A percentile compares a stretch with the other conserved stretches of the same genome.
These are phyloP conservation scores for Mollisiaceae sp. DNA, from an alignment of 2,329 filamentous ascomycete species.

Conservation along the genomic window DNA sequence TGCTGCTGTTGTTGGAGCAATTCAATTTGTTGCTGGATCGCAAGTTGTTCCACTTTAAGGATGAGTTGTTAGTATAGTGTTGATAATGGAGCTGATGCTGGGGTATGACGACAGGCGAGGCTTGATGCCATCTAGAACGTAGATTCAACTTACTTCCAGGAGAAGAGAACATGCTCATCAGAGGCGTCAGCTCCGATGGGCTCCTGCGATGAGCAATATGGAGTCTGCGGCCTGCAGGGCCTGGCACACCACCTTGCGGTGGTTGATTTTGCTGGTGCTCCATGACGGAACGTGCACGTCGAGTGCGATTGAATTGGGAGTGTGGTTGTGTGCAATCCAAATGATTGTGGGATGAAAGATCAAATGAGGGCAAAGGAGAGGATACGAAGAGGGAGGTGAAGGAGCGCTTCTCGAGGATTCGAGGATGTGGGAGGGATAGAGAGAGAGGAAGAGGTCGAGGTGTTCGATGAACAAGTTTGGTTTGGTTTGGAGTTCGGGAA, in stretches of 20 bases:
- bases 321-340: constrained; percentile 37
- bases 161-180: constrained; percentile 84
- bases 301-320: constrained; percentile 47
- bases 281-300: constrained; percentile 54
- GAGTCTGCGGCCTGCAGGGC: constrained; percentile 84
- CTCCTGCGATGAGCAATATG: constrained; percentile 97
- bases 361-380: constrained; percentile 42
- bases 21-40: constrained; percentile 98
- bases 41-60: constrained; percentile 86
- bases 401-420: constrained; percentile 45
- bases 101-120: constrained; percentile 36
- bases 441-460: constrained; percentile 38
- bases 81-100: constrained; percentile 8
- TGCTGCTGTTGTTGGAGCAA: constrained; percentile 97
- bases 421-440: constrained; percentile 36
- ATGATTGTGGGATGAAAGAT: constrained; percentile 35
- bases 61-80: constrained; percentile 26
- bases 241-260: constrained; percentile 63
- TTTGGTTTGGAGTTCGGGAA: constrained; percentile 11
- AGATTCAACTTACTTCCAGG: constrained; percentile 62
- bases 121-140: constrained; percentile 14
- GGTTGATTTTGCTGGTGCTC: constrained; percentile 61
- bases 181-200: constrained; percentile 93
- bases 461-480: constrained; percentile 33
- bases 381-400: constrained; percentile 38